A percentile compares a stretch with the other conserved stretches of the same genome.
These are phyloP conservation scores for Cardamine occulta DNA, from an alignment of 345 rosid genomes.

Conservation along the genomic window DNA sequence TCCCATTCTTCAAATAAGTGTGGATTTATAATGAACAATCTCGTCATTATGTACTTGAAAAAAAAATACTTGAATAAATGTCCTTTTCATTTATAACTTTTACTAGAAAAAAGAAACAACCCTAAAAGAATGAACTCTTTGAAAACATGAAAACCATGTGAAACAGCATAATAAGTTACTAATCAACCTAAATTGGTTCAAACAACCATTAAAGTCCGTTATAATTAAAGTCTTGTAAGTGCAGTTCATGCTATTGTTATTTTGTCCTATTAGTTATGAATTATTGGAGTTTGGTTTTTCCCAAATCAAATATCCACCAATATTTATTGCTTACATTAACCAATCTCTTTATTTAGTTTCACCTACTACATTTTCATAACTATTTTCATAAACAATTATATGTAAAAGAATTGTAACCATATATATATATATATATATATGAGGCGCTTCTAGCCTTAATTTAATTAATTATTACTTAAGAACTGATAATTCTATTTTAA, in stretches of 20 bases:
- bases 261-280: constrained; percentile 42
- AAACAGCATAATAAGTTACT: constrained; percentile 21
- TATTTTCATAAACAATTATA: not conserved
- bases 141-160: constrained; percentile 32
- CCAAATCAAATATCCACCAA: not conserved
- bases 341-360: not conserved
- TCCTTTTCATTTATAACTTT: constrained; percentile 20
- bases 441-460: too few relatives aligned
- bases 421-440: too few relatives aligned
- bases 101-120: constrained; percentile 10
- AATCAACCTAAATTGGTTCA: constrained; percentile 22
- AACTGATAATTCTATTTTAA: too few relatives aligned
- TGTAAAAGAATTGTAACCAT: too few relatives aligned
- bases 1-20: not conserved
- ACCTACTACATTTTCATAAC: constrained; percentile 26
- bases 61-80: not conserved
- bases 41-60: constrained; percentile 5
- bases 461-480: too few relatives aligned
- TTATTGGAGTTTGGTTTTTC: constrained; percentile 38
- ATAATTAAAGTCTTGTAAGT: constrained; percentile 11
- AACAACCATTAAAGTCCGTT: constrained; percentile 20
- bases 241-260: constrained; percentile 33
- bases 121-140: constrained; percentile 15
- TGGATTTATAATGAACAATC: constrained; percentile 10
- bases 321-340: not conserved